phyloP scores from a whole-genome alignment of 805 yeast genomes.

The Barnettozyma vustinii region DNA sequence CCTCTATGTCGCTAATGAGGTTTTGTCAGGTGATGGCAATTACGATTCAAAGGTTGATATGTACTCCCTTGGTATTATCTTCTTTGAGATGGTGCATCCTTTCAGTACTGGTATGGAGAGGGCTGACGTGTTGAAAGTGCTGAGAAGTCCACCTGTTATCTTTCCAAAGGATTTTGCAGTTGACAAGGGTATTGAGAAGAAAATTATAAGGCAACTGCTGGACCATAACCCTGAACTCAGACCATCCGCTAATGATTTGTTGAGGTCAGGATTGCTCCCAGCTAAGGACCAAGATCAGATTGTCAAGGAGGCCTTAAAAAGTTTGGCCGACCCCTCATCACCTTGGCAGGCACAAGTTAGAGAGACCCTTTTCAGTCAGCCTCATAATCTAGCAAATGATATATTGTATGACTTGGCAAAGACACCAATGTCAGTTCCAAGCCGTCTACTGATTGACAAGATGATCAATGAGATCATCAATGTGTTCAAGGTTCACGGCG shows the following conservation, averaged over 20 bases:
- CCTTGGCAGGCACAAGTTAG: slow-evolving; percentile 94
- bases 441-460: slow-evolving; percentile 52
- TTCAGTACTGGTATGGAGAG: slow-evolving; percentile 94
- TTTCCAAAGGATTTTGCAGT: slow-evolving; percentile 68
- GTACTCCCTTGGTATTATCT: slow-evolving; percentile 91
- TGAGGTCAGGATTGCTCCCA: slow-evolving; percentile 80
- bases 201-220: slow-evolving; percentile 59
- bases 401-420: slow-evolving; percentile 63
- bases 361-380: slow-evolving; percentile 77
- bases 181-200: slow-evolving; percentile 52
- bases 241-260: slow-evolving; percentile 71
- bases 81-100: slow-evolving; percentile 89
- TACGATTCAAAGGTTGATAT: slow-evolving; percentile 94
- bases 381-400: slow-evolving; percentile 80
- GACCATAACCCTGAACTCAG: slow-evolving; percentile 75
- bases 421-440: slow-evolving; percentile 30
- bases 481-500: slow-evolving; percentile 80
- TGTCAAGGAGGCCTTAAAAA: slow-evolving; percentile 80
- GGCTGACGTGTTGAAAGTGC: slow-evolving; percentile 57
- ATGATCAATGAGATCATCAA: slow-evolving; percentile 54
- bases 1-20: slow-evolving; percentile 87
- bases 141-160: slow-evolving; percentile 53
- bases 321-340: slow-evolving; percentile 83
- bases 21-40: slow-evolving; percentile 61
- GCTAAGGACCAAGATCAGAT: slow-evolving; percentile 87